A percentile compares a stretch with the other conserved stretches of the same genome.
Evolutionary conservation across 1,284 basidiomycete species (phyloP).

Genomic region (Ceratobasidium sp.): DNA sequence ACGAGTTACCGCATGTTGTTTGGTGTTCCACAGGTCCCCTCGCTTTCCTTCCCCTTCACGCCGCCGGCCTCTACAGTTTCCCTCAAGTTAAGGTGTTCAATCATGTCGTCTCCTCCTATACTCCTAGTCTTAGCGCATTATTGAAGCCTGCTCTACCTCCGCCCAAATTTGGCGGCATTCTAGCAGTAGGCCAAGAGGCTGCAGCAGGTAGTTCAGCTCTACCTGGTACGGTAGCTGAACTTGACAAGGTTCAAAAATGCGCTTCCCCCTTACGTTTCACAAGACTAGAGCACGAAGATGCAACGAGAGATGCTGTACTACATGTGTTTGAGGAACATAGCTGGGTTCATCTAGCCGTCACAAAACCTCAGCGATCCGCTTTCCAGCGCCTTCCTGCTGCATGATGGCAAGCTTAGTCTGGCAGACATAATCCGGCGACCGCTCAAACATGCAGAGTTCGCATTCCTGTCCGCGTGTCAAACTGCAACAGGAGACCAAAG

Average conservation of each 20-base stretch:
- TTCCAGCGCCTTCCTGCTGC: slow-evolving; percentile 9
- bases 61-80: slow-evolving; percentile 52
- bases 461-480: slow-evolving; percentile 42
- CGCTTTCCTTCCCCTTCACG: slow-evolving; percentile 57
- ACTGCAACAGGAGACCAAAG: slow-evolving; percentile 23
- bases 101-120: slow-evolving; percentile 54
- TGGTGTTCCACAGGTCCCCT: slow-evolving; percentile 59
- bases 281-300: neutral
- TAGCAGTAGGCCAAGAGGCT: slow-evolving; percentile 13
- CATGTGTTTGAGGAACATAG: slow-evolving; percentile 7
- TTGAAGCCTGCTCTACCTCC: neutral
- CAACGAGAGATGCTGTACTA: neutral
- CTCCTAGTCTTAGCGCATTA: slow-evolving; percentile 51
- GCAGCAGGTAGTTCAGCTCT: slow-evolving; percentile 2
- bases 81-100: slow-evolving; percentile 47
- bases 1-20: slow-evolving; percentile 51
- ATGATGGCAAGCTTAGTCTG: slow-evolving; percentile 9
- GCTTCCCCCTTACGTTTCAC: neutral
- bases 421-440: neutral
- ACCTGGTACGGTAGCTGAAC: neutral
- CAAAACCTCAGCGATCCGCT: neutral
- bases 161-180: neutral
- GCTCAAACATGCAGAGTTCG: slow-evolving; percentile 20
- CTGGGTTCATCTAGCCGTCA: slow-evolving; percentile 34
- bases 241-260: neutral